Conservation (phyloP, 176 grass and related monocot genomes). For the Oryza brachyantha region DNA sequence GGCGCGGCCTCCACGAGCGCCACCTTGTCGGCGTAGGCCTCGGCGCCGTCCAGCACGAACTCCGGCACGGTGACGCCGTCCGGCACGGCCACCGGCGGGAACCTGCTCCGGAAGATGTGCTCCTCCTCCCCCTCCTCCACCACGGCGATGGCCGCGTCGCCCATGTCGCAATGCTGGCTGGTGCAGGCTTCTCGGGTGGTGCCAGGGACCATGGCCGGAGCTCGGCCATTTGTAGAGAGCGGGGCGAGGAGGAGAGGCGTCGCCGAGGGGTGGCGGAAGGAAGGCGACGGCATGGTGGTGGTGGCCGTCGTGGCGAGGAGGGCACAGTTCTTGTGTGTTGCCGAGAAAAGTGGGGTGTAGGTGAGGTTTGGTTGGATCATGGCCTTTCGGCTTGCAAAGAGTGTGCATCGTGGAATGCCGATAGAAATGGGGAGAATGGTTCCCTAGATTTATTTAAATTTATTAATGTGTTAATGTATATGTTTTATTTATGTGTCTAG, state of each 20-base stretch:
- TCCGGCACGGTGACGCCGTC: slow-evolving; percentile 70
- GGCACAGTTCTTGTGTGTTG: slow-evolving; percentile 46
- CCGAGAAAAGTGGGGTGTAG: slow-evolving; percentile 33
- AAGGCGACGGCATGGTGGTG: neutral
- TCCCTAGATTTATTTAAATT: too few relatives aligned
- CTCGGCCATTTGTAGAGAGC: slow-evolving; percentile 41
- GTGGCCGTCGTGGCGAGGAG: neutral
- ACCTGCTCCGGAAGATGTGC: slow-evolving; percentile 72
- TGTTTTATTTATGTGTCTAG: too few relatives aligned
- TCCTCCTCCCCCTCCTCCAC: slow-evolving; percentile 41
- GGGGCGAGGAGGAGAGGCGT: neutral
- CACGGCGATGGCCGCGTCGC: slow-evolving; percentile 17
- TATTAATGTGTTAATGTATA: too few relatives aligned
- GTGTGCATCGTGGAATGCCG: neutral
- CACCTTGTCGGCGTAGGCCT: slow-evolving; percentile 57
- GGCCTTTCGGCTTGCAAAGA: slow-evolving; percentile 31
- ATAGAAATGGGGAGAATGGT: neutral
- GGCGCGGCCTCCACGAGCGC: slow-evolving; percentile 61
- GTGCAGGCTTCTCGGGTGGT: neutral
- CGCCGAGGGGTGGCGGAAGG: neutral
- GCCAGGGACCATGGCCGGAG: too few relatives aligned
- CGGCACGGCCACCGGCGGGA: slow-evolving; percentile 50
- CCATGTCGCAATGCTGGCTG: slow-evolving; percentile 18
- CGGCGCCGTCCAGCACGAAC: slow-evolving; percentile 60
- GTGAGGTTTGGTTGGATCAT: slow-evolving; percentile 53